phyloP scores from a whole-genome alignment of 2,329 filamentous ascomycete species.

The Aspergillus uvarum region DNA sequence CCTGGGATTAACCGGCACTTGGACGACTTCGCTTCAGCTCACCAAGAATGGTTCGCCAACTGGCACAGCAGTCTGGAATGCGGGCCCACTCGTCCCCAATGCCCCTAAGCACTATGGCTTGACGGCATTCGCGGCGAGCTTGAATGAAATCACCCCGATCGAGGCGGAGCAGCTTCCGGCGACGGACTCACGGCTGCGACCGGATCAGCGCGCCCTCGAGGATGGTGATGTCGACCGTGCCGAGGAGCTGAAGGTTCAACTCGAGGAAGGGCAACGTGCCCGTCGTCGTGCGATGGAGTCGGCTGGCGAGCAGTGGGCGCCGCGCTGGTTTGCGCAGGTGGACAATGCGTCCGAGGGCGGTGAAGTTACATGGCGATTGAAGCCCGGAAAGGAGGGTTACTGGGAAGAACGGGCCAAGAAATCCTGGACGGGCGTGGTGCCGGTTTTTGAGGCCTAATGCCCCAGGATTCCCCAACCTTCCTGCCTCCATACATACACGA shows the following conservation, averaged over 20 bases:
- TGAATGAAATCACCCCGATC: slow-evolving; percentile 84
- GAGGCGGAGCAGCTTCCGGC: slow-evolving; percentile 73
- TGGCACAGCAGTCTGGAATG: slow-evolving; percentile 73
- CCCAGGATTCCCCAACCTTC: not conserved
- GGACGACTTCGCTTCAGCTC: slow-evolving; percentile 72
- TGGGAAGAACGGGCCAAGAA: slow-evolving; percentile 80
- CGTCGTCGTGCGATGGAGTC: slow-evolving; percentile 75
- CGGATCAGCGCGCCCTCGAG: slow-evolving; percentile 85
- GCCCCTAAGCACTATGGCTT: slow-evolving; percentile 80
- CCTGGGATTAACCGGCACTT: slow-evolving; percentile 73
- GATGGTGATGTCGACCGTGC: slow-evolving; percentile 78
- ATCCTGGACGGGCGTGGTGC: slow-evolving; percentile 61
- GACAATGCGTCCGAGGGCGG: slow-evolving; percentile 36
- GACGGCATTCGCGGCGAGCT: slow-evolving; percentile 76
- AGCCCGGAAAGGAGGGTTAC: slow-evolving; percentile 80
- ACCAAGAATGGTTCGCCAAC: slow-evolving; percentile 62
- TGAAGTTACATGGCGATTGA: slow-evolving; percentile 66
- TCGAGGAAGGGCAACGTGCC: slow-evolving; percentile 82
- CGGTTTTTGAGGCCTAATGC: slow-evolving; percentile 50
- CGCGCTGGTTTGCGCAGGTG: slow-evolving; percentile 81
- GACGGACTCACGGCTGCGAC: slow-evolving; percentile 80
- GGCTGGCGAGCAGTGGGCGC: slow-evolving; percentile 67
- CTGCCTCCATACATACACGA: not conserved
- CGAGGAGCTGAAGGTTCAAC: slow-evolving; percentile 74
- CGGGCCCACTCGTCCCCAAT: slow-evolving; percentile 74